Conservation (phyloP, 192 early-diverging fungal species). For the Thamnidium elegans region DNA sequence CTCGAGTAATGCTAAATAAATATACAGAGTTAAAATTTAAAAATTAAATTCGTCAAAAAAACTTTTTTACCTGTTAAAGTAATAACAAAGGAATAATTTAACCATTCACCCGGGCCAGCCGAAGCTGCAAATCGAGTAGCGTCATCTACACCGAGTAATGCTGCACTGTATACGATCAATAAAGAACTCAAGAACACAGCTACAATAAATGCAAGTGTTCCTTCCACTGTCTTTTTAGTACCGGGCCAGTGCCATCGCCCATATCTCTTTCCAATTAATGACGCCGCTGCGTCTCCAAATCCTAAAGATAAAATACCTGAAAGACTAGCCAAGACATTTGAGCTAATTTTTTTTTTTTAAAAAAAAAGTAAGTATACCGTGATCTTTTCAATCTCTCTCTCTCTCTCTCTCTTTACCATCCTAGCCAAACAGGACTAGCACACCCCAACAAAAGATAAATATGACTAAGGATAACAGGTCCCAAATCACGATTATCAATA, state of each 20-base stretch:
- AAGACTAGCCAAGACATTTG: conserved; percentile 48
- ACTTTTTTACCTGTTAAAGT: conserved; percentile 36
- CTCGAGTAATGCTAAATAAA: conserved; percentile 65
- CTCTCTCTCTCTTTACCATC: conserved; percentile 40
- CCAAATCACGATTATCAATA: conserved; percentile 81
- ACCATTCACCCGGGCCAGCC: conserved; percentile 32
- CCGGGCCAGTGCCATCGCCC: conserved; percentile 75
- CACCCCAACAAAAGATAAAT: conserved; percentile 90
- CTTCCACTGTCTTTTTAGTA: conserved; percentile 81
- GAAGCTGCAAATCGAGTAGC: conserved; percentile 20
- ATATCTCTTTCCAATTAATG: conserved; percentile 73
- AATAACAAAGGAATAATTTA: conserved; percentile 26
- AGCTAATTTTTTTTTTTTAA: conserved; percentile 21
- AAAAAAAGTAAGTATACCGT: neutral
- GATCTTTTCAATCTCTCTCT: neutral
- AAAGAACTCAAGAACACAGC: conserved; percentile 56
- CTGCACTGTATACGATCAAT: conserved; percentile 22
- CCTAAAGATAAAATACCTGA: conserved; percentile 87
- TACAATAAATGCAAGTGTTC: conserved; percentile 76
- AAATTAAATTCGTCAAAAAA: too few relatives aligned
- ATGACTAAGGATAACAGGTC: conserved; percentile 82
- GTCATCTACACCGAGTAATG: conserved; percentile 6
- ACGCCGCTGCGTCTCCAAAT: conserved; percentile 89
- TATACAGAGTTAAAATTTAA: neutral
- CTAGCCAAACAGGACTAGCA: conserved; percentile 86